These are phyloP conservation scores for Leucocoprinus leucothites DNA, from an alignment of 768 basidiomycete genomes.

Conservation along the genomic window DNA sequence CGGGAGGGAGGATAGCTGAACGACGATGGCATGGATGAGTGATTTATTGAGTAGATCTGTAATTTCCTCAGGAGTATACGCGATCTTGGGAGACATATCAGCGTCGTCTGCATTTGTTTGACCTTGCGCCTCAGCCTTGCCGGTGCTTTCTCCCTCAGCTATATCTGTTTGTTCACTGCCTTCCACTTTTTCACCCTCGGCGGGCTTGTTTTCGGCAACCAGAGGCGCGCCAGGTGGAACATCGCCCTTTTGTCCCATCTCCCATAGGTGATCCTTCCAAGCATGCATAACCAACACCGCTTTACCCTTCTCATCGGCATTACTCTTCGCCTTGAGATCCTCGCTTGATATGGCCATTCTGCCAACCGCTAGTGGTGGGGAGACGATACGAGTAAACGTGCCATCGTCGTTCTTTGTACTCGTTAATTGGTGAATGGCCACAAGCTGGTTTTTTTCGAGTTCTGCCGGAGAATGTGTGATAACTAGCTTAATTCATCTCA, in stretches of 20 bases:
- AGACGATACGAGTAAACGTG: slow-evolving; percentile 35
- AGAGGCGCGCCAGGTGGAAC: slow-evolving; percentile 41
- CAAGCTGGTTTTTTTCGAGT: slow-evolving; percentile 48
- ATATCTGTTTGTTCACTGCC: slow-evolving; percentile 13
- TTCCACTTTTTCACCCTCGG: slow-evolving; percentile 15
- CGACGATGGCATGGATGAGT: slow-evolving; percentile 63
- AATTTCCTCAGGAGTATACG: slow-evolving; percentile 44
- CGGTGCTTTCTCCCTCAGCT: not conserved
- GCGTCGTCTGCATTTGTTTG: slow-evolving; percentile 2
- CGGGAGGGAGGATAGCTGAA: slow-evolving; percentile 43
- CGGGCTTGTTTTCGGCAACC: slow-evolving; percentile 9
- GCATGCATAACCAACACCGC: slow-evolving; percentile 71
- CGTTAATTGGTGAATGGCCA: slow-evolving; percentile 55
- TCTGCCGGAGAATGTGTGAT: slow-evolving; percentile 43
- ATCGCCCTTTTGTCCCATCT: slow-evolving; percentile 62
- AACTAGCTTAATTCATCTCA: slow-evolving; percentile 45
- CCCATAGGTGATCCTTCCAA: slow-evolving; percentile 77
- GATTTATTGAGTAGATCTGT: slow-evolving; percentile 55
- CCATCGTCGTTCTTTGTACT: slow-evolving; percentile 22
- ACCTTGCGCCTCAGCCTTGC: slow-evolving; percentile 4
- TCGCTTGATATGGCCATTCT: slow-evolving; percentile 58
- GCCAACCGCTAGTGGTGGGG: slow-evolving; percentile 68
- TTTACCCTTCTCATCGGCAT: slow-evolving; percentile 61
- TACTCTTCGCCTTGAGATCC: slow-evolving; percentile 33
- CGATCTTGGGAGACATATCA: slow-evolving; percentile 9